Base-by-base conservation (phyloP, 1,284 basidiomycete genomes). In the Meira nashicola region DNA sequence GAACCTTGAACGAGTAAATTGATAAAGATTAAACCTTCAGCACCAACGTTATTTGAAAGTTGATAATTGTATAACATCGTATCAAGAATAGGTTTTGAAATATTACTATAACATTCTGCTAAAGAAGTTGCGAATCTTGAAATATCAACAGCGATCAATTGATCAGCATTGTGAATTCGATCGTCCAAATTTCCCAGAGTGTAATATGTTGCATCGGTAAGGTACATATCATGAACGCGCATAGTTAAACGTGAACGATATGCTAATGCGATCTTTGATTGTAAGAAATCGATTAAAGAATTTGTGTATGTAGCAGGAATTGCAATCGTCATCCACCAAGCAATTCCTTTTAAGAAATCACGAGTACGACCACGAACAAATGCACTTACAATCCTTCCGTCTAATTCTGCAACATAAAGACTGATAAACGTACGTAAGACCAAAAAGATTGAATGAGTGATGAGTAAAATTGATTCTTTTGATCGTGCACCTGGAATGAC, bases 81-180 rank as follows among this genome's bases (percentile, higher is more conserved):
- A 73, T 97, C 94, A 39, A 97, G 83, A 15, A 89, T 83, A 1
- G 94, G 94, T 79, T 97, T 96, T 40, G 92, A 44, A 58, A 77
- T 68, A 64, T 77, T 76, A 55, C 70, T 70, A 70, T 97, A 98
- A 48, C 97, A 92, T 43, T 92, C 90, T 9, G 94, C 91, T 15
- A 98, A 84, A 73, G 92, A 88, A 21, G 84, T 85, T 38, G 90
- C 91, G 80, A 97, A 97, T 60, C 89, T 89, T 77, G 92, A 89
- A 47, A 97, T 91, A 77, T 98, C 94, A 62, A 94, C 88, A 0
- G 92, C 94, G 66, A 97, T 91, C 85, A 94, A 89, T 87, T 96
- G 93, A 76, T 97, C 94, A 9, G 91, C 89, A 70, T 97, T 97
- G 82, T 92, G 92, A 66, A 97, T 92, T 57, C 94, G 83, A 78